These are phyloP conservation scores for Phaseolus lunatus DNA, from an alignment of 306 rosid species.

Conservation along the genomic window DNA sequence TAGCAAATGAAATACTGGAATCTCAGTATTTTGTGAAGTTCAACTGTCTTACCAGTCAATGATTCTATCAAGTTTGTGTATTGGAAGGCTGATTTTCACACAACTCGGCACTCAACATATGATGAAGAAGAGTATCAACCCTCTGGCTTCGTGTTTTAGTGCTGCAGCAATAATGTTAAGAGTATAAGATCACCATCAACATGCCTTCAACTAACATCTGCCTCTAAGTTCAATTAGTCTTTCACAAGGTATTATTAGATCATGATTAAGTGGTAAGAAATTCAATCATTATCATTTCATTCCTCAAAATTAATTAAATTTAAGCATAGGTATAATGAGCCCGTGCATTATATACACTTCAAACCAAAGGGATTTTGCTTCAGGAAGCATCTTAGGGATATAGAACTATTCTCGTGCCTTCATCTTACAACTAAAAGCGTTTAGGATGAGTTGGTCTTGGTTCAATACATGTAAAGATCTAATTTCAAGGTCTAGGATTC, in stretches of 20 bases:
- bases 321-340: constrained; percentile 13
- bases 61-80: constrained; percentile 45
- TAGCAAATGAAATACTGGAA: constrained; percentile 13
- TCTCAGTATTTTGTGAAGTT: constrained; percentile 21
- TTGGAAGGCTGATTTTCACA: constrained; percentile 53
- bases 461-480: neutral
- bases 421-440: constrained; percentile 32
- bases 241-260: constrained; percentile 6
- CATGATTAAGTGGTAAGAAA: constrained; percentile 19
- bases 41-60: constrained; percentile 39
- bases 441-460: constrained; percentile 38
- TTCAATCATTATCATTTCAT: constrained; percentile 24
- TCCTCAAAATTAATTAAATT: constrained; percentile 30
- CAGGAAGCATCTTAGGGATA: constrained; percentile 5
- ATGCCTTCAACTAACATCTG: constrained; percentile 28
- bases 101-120: constrained; percentile 93
- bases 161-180: constrained; percentile 56
- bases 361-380: constrained; percentile 8
- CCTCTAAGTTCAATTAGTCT: constrained; percentile 25
- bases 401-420: constrained; percentile 13
- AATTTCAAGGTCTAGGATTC: neutral
- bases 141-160: constrained; percentile 84
- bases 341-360: constrained; percentile 17
- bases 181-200: constrained; percentile 20
- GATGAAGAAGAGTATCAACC: constrained; percentile 91